Evolutionary conservation across 768 basidiomycete species (phyloP).

Genomic region (Podaxis carcinomalis): DNA sequence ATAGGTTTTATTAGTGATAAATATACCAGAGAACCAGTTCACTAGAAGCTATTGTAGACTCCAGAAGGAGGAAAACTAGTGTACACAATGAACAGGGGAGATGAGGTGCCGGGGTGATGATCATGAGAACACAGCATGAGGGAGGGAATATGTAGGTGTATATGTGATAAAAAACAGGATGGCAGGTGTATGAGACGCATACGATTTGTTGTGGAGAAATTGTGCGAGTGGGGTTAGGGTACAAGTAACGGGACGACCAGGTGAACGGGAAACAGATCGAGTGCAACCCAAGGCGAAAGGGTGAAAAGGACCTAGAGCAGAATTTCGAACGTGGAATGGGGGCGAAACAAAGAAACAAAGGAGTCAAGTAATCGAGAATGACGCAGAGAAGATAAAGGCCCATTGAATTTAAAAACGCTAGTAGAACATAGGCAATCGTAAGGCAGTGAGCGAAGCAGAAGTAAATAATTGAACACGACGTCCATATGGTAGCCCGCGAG

Average conservation of each 20-base stretch:
- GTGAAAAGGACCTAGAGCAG: constrained; percentile 3
- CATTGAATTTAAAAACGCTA: constrained; percentile 9
- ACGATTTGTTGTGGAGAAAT: constrained; percentile 8
- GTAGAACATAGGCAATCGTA: constrained; percentile 11
- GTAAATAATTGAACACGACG: constrained; percentile 9
- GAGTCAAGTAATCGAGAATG: not conserved
- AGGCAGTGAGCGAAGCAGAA: constrained; percentile 3
- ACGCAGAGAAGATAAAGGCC: not conserved
- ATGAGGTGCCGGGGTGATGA: not conserved
- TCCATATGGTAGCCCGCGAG: not conserved
- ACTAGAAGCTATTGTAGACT: constrained; percentile 7
- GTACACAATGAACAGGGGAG: not conserved
- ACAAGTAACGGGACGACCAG: constrained; percentile 13
- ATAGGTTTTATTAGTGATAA: constrained; percentile 15
- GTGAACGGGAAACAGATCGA: constrained; percentile 13
- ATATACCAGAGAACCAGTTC: constrained; percentile 12
- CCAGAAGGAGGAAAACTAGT: constrained; percentile 3
- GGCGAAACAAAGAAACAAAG: not conserved
- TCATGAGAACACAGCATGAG: not conserved
- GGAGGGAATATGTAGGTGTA: constrained; percentile 8
- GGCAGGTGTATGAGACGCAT: not conserved
- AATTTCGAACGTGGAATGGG: not conserved
- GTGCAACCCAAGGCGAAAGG: constrained; percentile 14
- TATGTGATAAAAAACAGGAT: constrained; percentile 8
- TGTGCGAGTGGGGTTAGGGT: constrained; percentile 7